Percentiles rank a stretch among this genome's conserved stretches.
phyloP scores from a whole-genome alignment of 208 protist genomes.

The Vickermania ingenoplastis region DNA sequence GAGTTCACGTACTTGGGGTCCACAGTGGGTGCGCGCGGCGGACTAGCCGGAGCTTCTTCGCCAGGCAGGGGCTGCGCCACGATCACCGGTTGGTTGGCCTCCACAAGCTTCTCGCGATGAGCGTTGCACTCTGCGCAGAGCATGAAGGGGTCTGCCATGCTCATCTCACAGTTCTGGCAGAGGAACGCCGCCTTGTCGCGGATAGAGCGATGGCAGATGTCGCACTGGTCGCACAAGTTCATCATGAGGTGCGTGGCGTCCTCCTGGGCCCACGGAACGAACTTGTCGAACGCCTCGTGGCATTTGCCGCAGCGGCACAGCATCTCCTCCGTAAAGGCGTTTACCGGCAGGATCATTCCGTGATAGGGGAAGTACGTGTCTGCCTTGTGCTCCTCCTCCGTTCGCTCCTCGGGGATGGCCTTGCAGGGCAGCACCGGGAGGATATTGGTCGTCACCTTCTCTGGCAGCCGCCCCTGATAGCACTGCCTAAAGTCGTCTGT shows the following conservation, averaged over 20 bases:
- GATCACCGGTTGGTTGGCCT: slow-evolving; percentile 3
- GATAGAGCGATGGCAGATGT: slow-evolving; percentile 44
- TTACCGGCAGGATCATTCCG: slow-evolving; percentile 60
- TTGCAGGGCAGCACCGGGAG: slow-evolving; percentile 40
- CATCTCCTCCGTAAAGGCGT: slow-evolving; percentile 45
- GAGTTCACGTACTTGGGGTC: not conserved
- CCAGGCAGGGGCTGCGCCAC: not conserved
- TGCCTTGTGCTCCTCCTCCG: not conserved
- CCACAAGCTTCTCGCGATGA: slow-evolving; percentile 23
- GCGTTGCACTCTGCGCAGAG: slow-evolving; percentile 62
- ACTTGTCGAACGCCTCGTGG: slow-evolving; percentile 42
- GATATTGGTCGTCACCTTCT: slow-evolving; percentile 7
- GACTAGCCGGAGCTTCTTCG: not conserved
- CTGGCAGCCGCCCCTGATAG: slow-evolving; percentile 49
- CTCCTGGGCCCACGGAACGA: slow-evolving; percentile 46
- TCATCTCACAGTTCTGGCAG: slow-evolving; percentile 74
- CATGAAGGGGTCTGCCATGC: slow-evolving; percentile 40
- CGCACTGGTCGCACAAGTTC: slow-evolving; percentile 59
- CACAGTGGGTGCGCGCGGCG: not conserved
- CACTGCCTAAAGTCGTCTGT: slow-evolving; percentile 41
- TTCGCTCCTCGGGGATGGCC: not conserved
- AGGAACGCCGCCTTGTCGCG: slow-evolving; percentile 53
- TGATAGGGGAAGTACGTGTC: slow-evolving; percentile 45
- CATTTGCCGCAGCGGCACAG: slow-evolving; percentile 60
- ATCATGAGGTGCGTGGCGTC: slow-evolving; percentile 63